Percentiles rank a stretch among this genome's conserved stretches.
phyloP scores from a whole-genome alignment of 257 asterid genomes.

The Solanum appendiculatum region DNA sequence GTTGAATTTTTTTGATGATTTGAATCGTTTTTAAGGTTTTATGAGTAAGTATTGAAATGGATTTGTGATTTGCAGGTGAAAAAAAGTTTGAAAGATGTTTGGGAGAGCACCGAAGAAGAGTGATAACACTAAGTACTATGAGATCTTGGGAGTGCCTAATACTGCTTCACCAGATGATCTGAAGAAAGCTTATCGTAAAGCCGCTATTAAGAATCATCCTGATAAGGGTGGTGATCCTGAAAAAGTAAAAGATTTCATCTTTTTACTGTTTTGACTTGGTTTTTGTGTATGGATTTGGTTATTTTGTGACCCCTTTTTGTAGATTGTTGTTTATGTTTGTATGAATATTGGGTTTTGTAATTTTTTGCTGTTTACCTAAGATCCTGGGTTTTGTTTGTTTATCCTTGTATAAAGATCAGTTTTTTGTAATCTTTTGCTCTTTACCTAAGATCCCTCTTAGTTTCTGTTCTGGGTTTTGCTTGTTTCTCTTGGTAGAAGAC shows the following conservation, averaged over 20 bases:
- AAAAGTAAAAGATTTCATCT: neutral
- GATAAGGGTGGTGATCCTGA: constrained; percentile 20
- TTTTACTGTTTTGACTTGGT: neutral
- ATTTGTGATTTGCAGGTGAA: neutral
- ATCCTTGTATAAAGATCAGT: neutral
- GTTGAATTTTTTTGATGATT: neutral
- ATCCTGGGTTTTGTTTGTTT: neutral
- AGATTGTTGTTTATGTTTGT: neutral
- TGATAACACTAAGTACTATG: constrained; percentile 14
- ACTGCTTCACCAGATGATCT: constrained; percentile 10
- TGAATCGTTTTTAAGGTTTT: neutral
- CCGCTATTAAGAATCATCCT: constrained; percentile 13
- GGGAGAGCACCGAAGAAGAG: constrained; percentile 19
- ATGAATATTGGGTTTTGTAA: neutral
- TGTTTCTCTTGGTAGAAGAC: neutral
- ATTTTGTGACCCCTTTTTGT: neutral
- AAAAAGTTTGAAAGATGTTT: neutral
- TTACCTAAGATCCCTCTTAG: neutral
- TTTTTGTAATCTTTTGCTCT: neutral
- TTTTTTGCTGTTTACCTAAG: neutral
- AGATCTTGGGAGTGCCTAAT: constrained; percentile 6
- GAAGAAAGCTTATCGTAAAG: constrained; percentile 11
- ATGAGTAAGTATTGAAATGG: neutral
- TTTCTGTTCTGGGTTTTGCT: neutral
- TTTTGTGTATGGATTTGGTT: neutral